These are phyloP conservation scores for Lojkania enalia DNA, from an alignment of 2,329 filamentous ascomycete genomes.

Conservation along the genomic window DNA sequence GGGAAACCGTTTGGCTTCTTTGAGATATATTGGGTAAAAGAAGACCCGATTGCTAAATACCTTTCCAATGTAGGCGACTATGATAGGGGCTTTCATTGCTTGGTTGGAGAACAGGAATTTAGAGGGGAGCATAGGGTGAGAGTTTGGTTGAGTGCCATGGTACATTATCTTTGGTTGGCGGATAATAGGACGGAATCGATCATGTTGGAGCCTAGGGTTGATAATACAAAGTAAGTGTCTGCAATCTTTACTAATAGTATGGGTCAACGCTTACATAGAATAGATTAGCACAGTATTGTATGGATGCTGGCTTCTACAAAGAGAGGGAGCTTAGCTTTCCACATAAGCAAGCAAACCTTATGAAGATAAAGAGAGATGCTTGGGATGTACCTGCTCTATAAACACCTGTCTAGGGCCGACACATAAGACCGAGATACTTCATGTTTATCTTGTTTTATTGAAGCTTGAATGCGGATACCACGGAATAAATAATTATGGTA, in stretches of 20 bases:
- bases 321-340: constrained; percentile 85
- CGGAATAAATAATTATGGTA: too few species aligned
- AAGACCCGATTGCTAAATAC: constrained; percentile 75
- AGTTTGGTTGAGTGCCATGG: constrained; percentile 79
- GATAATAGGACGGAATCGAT: constrained; percentile 82
- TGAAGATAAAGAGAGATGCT: constrained; percentile 76
- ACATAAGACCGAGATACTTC: too few species aligned
- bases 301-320: constrained; percentile 77
- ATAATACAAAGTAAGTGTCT: constrained; percentile 77
- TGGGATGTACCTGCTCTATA: constrained; percentile 57
- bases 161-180: constrained; percentile 81
- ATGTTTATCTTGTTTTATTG: too few species aligned
- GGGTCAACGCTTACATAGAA: constrained; percentile 14
- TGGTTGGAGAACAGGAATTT: constrained; percentile 92
- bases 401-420: too few species aligned
- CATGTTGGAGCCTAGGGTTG: constrained; percentile 85
- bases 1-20: constrained; percentile 96
- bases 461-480: too few species aligned
- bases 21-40: constrained; percentile 97
- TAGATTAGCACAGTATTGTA: constrained; percentile 72
- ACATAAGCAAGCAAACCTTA: constrained; percentile 89
- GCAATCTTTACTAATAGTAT: neutral
- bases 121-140: constrained; percentile 75
- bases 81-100: constrained; percentile 83
- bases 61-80: constrained; percentile 73